Evolutionary conservation across 78 protist genomes (phyloP).

Genomic region (Dictyostelium brefeldianum): DNA sequence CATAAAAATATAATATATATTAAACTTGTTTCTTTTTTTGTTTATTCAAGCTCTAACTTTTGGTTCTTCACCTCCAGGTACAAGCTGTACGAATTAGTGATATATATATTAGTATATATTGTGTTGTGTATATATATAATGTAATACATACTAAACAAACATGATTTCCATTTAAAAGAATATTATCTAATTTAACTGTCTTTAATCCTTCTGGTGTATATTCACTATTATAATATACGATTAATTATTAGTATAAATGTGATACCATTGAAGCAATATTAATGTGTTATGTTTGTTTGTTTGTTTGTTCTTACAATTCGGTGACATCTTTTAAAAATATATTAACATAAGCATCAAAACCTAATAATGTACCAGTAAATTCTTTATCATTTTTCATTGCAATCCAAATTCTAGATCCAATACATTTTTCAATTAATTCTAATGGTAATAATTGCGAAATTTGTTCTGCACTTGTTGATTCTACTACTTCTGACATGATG

Average conservation of each 20-base stretch:
- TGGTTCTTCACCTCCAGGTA: slow-evolving; percentile 83
- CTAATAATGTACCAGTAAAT: slow-evolving; percentile 90
- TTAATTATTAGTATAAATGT: neutral
- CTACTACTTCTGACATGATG: neutral
- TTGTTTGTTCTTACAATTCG: slow-evolving; percentile 67
- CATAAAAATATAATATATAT: too few relatives aligned
- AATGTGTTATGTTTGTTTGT: too few relatives aligned
- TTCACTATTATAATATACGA: slow-evolving; percentile 75
- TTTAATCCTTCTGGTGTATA: slow-evolving; percentile 91
- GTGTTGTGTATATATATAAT: neutral
- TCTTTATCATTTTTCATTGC: slow-evolving; percentile 90
- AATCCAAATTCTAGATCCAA: slow-evolving; percentile 88
- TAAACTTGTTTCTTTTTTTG: neutral
- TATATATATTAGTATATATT: neutral
- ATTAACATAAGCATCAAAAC: slow-evolving; percentile 93
- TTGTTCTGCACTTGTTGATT: neutral
- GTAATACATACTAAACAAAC: slow-evolving; percentile 87
- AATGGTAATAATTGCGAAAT: slow-evolving; percentile 61
- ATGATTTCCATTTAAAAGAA: slow-evolving; percentile 95
- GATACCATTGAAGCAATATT: too few relatives aligned
- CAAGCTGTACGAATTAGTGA: slow-evolving; percentile 51
- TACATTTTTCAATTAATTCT: slow-evolving; percentile 91
- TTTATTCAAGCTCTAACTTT: neutral
- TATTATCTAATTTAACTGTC: slow-evolving; percentile 86
- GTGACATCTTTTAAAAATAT: slow-evolving; percentile 90